Conservation (phyloP, 75 land plant genomes). For the Pinus taeda region DNA sequence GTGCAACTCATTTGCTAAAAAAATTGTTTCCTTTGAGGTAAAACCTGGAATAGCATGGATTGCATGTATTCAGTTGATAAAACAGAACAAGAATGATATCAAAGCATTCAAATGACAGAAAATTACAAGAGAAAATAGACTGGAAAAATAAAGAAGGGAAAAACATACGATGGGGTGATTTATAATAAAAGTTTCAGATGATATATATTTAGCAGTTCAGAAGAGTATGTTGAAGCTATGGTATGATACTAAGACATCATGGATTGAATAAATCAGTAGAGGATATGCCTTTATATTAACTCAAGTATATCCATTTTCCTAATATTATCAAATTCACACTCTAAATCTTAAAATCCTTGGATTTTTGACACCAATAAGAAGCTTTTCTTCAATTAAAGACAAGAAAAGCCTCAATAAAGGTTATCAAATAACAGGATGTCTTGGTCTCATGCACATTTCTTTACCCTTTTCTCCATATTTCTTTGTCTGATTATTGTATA, state of each 20-base stretch:
- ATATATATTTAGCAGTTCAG: no score
- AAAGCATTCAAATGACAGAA: no score
- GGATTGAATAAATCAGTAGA: no score
- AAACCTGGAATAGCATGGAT: neutral
- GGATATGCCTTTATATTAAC: no score
- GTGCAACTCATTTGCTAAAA: neutral
- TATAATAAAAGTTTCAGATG: no score
- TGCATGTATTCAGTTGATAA: neutral
- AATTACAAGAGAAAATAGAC: no score
- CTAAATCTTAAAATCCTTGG: neutral
- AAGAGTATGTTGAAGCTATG: no score
- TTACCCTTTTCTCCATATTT: neutral
- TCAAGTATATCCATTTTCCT: no score
- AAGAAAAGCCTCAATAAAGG: neutral
- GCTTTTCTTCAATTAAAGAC: neutral
- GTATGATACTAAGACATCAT: no score
- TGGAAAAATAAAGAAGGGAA: no score
- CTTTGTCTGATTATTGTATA: neutral
- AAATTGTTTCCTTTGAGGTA: neutral
- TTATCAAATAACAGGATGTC: neutral
- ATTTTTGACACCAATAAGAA: neutral
- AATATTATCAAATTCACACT: no score
- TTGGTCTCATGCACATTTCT: constrained; percentile 3
- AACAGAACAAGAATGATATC: neutral
- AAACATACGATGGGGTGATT: no score